Evolutionary conservation across 495 filamentous ascomycete genomes (phyloP), one percentile per base, ranked within the genome.

Genomic region (Astrocystis sublimbata): DNA sequence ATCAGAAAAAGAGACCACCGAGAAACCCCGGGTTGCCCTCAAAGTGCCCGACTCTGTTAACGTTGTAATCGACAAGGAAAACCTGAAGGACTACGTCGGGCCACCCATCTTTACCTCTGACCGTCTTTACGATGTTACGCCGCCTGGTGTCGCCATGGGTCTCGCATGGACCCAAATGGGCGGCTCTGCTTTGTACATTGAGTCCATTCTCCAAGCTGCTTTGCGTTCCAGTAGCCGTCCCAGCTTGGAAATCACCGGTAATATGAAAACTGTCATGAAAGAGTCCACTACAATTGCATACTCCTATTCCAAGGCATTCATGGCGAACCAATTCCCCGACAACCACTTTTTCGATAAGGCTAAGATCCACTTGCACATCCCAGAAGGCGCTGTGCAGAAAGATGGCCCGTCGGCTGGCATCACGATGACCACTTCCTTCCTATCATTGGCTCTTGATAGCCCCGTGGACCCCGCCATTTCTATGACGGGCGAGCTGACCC

Each of bases 101-200:
- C 93, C 96, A 2, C 92, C 94, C 2, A 82, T 97, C 36, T 99
- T 96, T 77, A 99, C 92, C 19, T 89, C 93, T 10, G 96, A 99
- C 76, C 87, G 96, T 50, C 83, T 99, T 58, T 99, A 97, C 77
- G 96, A 98, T 68, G 85, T 85, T 40, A 96, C 93, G 58, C 96
- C 96, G 7, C 86, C 94, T n/a, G 96, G 96, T 73, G 96, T 99
- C 36, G 92, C 92, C 38, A 99, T 99, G 96, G 96, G 96, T 64
- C 86, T 99, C 58, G 96, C 96, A 50, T 97, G 93, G 93, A 98
- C 96, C n/a, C 89, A 88, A 70, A 90, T 99, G 86, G 96, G 96
- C 68, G 96, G 96, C 67, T 90, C 94, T 4, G 96, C 93, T 19
- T 84, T 99, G 62, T 99, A 99, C 73, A 90, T 98, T 61, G 96